Base-by-base conservation (phyloP, 805 yeast species). In the Candida glaebosa region DNA sequence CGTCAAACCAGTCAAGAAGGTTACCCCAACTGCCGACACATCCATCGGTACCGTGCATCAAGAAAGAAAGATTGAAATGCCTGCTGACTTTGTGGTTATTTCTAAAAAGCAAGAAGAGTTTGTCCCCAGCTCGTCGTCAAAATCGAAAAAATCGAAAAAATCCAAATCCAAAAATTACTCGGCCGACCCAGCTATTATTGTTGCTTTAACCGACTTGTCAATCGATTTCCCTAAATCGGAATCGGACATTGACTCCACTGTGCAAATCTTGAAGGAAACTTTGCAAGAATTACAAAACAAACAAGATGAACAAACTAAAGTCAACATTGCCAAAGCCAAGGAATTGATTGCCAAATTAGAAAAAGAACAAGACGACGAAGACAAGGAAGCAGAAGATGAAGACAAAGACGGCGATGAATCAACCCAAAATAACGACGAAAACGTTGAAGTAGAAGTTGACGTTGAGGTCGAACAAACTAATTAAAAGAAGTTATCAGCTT, bases 251-350 rank as follows among this genome's bases (percentile, higher is more conserved):
- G 73, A 83, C 24, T 65, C 66, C 34, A 79, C 91, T 48, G 64
- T 86, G 55, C 79, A 72, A 39, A 71, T 79, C 50, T 79, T 91
- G 65, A 79, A 81, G 72, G 76, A 73, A 53, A 89, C 93, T 63
- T 78, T 87, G 57, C 71, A 69, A 43, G 80, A 80, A 48, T 85
- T 78, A 68, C 69, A 76, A 63, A 72, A 74, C 38, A 81, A 81
- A 66, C 95, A 88, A 71, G 90, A 82, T 45, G 86, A 81, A 43
- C 86, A 82, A 57, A 87, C 97, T 45, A 76, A 81, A 60, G 77
- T 78, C 63, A 84, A 85, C 62, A 73, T 85, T 50, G 86, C 76
- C 54, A 75, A 75, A 49, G 96, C 93, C 38, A 81, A 87, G 69
- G 83, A 81, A 42, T 84, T 84, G 63, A 76, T 87, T 50, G 84